These are phyloP conservation scores for Lepiota venenata DNA, from an alignment of 768 basidiomycete species.

Conservation along the genomic window DNA sequence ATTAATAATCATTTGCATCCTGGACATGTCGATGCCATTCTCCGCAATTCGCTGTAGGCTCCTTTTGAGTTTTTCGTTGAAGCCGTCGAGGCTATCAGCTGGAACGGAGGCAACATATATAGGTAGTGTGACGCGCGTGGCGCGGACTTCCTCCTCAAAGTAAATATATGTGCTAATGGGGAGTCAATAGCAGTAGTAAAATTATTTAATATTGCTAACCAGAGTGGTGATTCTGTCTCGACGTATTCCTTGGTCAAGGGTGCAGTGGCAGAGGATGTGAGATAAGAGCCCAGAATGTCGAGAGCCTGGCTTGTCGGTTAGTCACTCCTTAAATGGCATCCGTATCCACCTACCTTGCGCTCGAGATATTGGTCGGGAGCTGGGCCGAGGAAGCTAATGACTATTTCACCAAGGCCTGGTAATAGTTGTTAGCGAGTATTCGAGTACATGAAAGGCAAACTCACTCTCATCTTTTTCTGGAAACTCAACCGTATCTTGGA, in stretches of 20 bases:
- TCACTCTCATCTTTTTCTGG: conserved; percentile 93
- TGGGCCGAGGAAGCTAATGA: conserved; percentile 79
- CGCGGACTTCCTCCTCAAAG: conserved; percentile 74
- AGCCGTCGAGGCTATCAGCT: conserved; percentile 67
- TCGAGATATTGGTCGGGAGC: conserved; percentile 66
- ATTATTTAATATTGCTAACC: conserved; percentile 40
- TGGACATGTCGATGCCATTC: conserved; percentile 84
- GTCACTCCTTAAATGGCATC: background rate
- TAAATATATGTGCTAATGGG: conserved; percentile 73
- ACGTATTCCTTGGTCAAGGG: conserved; percentile 90
- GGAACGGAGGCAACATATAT: conserved; percentile 86
- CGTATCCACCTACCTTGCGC: conserved; percentile 46
- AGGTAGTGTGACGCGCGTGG: conserved; percentile 67
- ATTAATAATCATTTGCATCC: conserved; percentile 84
- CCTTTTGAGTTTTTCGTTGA: conserved; percentile 62
- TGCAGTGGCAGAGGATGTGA: conserved; percentile 81
- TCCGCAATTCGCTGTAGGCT: conserved; percentile 67
- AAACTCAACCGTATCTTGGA: conserved; percentile 77
- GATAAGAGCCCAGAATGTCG: conserved; percentile 81
- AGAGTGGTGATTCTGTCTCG: conserved; percentile 86
- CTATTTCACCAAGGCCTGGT: conserved; percentile 74
- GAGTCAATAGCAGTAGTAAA: background rate
- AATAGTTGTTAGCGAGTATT: background rate
- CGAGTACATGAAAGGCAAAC: conserved; percentile 12
- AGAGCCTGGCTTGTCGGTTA: conserved; percentile 51